Base-by-base conservation (phyloP, 2,329 filamentous ascomycete genomes). In the Alternaria arbusti region DNA sequence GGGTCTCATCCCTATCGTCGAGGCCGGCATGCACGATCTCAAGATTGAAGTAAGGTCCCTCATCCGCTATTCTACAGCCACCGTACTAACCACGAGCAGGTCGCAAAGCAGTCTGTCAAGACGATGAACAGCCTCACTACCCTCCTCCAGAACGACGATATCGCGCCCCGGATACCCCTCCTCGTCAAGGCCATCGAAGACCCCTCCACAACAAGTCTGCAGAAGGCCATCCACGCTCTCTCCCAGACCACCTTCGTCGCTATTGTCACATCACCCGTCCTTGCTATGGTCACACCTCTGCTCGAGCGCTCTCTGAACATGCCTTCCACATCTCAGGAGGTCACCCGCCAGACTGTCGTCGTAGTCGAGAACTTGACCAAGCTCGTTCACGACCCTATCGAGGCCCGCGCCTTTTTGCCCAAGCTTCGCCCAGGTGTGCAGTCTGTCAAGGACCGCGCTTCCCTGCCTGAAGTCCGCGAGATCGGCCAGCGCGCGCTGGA, bases 191-290 rank as follows among this genome's bases (percentile, higher is more conserved):
- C 93, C 52, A 97, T 99, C 90, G 93, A 97, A 80, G 90, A 97
- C 74, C 96, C 96, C 6, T 97, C 93, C 11, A 86, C 92, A 13
- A 89, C 96, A 80, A 93, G 91, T 26, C 87, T 96, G 59, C 93
- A 97, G 79, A 97, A 97, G 85, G 94, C 96, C 30, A 98, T 99
- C 69, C 96, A 97, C 78, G 96, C 94, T 49, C 86, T 99, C 49
- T 97, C 94, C 5, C 93, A 97, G 84, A 99, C 96, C 11, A 99
- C 96, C n/a, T 99, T 99, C 72, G 96, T 99, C 57, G 94, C 96
- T 59, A 87, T 97, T 68, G 96, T 99, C 72, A 97, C 94, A 12
- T 97, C 95, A 9, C 96, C 96, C 10, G 95, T 98, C 6, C 88
- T 99, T 61, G 96, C 96, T 17, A 89, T 99, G 59, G 87, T 99